Base-by-base conservation (phyloP, 176 grass and related monocot genomes). In the Zizania latifolia region DNA sequence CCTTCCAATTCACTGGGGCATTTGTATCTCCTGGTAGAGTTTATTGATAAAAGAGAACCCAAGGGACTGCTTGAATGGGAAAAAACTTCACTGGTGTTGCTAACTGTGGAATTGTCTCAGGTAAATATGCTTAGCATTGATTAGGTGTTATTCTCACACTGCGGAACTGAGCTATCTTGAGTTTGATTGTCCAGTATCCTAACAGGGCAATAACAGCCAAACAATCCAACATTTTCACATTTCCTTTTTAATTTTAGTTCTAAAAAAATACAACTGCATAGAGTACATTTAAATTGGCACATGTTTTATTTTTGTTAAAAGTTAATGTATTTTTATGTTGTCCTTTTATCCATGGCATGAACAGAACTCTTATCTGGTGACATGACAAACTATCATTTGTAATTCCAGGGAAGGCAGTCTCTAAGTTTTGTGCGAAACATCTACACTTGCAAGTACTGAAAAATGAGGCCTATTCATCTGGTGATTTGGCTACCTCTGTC, bases 371-470 rank as follows among this genome's bases (percentile, higher is more conserved):
- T 74, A n/a, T 51, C 41, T 69, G 27, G 50, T 33, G 15, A 38
- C 13, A 1, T 67, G 56, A 37, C 46, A 62, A 34, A 53, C 5
- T 33, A 7, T 17, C 55, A 10, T 3, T 43, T 78, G 31, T 64
- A 58, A 78, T 83, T 88, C 82, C 86, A 99, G 95, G 95, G 62
- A 94, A 91, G 86, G 82, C 79, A 5, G 95, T 99, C 38, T 71
- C 95, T 24, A 99, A 94, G 59, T 99, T 99, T 80, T 99, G 95
- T 77, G 91, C 95, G 54, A 99, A 86, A 36, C 74, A 86, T 71
- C 79, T 99, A 35, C 95, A 94, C 33, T 61, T 40, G 39, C 89
- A 99, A 82, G 82, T 94, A 36, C 69, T 99, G 30, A 84, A 72
- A 76, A 88, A 75, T 70, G 91, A 92, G 30, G 71, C 57, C 59